Base-by-base conservation (phyloP, 371 early-diverging fungal species). In the Mortierella sp. region DNA sequence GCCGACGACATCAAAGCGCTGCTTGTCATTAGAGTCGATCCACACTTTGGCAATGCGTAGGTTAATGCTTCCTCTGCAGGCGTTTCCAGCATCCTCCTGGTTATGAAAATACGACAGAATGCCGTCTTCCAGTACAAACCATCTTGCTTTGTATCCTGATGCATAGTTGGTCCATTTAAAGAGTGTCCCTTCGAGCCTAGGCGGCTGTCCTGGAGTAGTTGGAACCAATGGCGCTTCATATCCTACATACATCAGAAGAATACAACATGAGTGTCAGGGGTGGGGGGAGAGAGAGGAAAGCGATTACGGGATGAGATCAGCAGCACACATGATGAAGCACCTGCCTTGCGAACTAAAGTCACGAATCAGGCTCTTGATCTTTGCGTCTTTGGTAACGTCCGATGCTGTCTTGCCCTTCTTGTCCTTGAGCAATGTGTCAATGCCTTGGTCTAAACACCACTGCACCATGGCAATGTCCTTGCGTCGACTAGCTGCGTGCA, bases 151-250 rank as follows among this genome's bases (percentile, higher is more conserved):
- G 84, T 91, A 94, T 19, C 94, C 94, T 49, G 87, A 78, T 8
- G 93, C 90, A 74, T 89, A 93, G 82, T 94, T 94, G 49, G 91
- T 91, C 94, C 94, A 94, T 69, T 94, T 94, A 70, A 84, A 71
- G 53, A 94, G 83, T 14, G 71, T 81, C 18, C 91, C 91, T 56
- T 80, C 78, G 14, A 89, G 69, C 43, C 58, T 80, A 13, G 89
- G 89, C 19, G 84, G 67, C 21, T 81, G 72, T 16, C 82, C 89
- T 12, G 83, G 80, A 0, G 80, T 72, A 3, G 76, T 68, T 5
- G 82, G 54, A 52, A 66, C 30, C 54, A 73, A n/a, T 21, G 68
- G 61, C 21, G 58, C 47, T 52, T 6, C 67, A 72, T 69, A 38
- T 13, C 43, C 13, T 14, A 18, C 18, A 43, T 4, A 53, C 3